Base-by-base conservation (phyloP, 345 rosid species). In the Euphorbia pulcherrima region DNA sequence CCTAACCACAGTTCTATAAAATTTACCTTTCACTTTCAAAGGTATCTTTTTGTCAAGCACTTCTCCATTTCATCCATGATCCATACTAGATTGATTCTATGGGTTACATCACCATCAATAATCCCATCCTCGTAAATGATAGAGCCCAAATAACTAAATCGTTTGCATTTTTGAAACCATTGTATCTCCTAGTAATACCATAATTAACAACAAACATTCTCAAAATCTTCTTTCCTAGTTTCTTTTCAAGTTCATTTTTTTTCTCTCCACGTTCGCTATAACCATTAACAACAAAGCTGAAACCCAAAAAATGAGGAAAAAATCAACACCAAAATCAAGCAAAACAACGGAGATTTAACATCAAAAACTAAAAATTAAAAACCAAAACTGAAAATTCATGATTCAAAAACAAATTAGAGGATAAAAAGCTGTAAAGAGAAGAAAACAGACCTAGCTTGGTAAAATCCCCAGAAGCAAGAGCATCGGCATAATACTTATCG, bases 401-500 rank as follows among this genome's bases (percentile, higher is more conserved):
- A 23, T 21, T 53, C 3, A 53, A 3, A 58, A 28, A 28, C 44
- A 72, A 30, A 20, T 27, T 30, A 35, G 41, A 54, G 27, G 5
- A 46, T 23, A 61, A 5, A 33, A 2, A 29, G 18, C 37, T 14
- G 50, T 50, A 40, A 17, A 14, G 46, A 3, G 41, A 46, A 57
- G 64, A 62, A 68, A 59, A 17, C 79, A 58, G 48, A 94, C 99
- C 99, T 64, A 94, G 86, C 82, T 86, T 88, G 68, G 97, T 89
- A 85, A 89, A 94, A 65, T 94, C 97, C 63, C 90, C 93, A 40
- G 96, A 83, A 41, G 89, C 82, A 65, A 90, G 88, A 62, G 97
- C 92, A 73, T 94, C 96, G 27, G 83, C 78, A 79, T 92, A 94
- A 72, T 89, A 94, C 78, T 90, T 94, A 52, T 92, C 96, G 79